phyloP scores from a whole-genome alignment of 2,329 filamentous ascomycete species.

The Pyrenophora seminiperda region DNA sequence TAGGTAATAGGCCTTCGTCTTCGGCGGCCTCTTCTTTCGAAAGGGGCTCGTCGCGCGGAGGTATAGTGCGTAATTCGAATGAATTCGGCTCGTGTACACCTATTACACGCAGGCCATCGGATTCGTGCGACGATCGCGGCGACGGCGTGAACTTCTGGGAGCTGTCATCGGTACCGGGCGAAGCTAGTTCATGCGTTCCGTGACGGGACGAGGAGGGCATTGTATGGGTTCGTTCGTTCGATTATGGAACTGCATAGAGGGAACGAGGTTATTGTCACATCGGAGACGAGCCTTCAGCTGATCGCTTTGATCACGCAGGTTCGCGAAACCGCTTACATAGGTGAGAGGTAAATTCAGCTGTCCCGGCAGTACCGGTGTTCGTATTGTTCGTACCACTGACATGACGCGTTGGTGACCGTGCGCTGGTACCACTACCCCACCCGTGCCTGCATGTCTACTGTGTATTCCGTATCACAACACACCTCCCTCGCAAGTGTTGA shows the following conservation, averaged over 20 bases:
- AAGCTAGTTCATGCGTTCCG: constrained; percentile 19
- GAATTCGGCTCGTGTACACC: constrained; percentile 25
- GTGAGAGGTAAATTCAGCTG: neutral
- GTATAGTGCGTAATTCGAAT: constrained; percentile 34
- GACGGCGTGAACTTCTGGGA: constrained; percentile 31
- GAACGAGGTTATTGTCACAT: constrained; percentile 3
- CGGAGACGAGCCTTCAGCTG: neutral
- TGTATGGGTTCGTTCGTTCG: constrained; percentile 5
- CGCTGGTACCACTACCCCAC: constrained; percentile 16
- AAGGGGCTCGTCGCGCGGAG: constrained; percentile 15
- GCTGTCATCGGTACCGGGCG: constrained; percentile 29
- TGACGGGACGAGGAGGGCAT: constrained; percentile 23
- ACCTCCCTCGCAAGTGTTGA: too few relatives aligned
- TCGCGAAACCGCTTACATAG: too few relatives aligned
- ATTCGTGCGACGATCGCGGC: constrained; percentile 25
- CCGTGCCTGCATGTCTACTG: too few relatives aligned
- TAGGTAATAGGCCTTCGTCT: constrained; percentile 31
- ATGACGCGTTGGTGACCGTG: constrained; percentile 21
- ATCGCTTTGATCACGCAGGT: too few relatives aligned
- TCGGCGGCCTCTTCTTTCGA: constrained; percentile 23
- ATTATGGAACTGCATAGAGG: neutral
- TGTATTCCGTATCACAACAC: too few relatives aligned
- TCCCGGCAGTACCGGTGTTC: neutral
- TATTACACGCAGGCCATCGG: constrained; percentile 13
- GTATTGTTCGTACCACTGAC: neutral